Evolutionary conservation across 1,284 basidiomycete genomes (phyloP), one percentile per base, ranked within the genome.

Genomic region (Apiotrichum sp.): DNA sequence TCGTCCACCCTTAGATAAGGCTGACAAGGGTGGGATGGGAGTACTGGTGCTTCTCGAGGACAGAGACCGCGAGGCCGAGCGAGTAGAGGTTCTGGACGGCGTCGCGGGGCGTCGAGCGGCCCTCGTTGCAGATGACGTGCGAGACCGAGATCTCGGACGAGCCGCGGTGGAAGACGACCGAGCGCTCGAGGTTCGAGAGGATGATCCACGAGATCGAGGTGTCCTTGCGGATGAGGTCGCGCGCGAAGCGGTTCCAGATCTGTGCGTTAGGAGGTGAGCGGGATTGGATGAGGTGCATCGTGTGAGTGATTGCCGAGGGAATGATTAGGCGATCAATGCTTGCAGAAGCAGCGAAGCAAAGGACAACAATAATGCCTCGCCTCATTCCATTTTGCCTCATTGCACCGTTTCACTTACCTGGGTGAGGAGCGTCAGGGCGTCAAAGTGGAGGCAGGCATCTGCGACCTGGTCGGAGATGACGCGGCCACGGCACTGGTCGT

Each of bases 1-100:
- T 10, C 35, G 22, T 32, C 38, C 22, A 31, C 47, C 5, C 40
- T 22, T 53, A 51, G 29, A 53, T 38, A 13, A 56, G 43, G 43
- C 53, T 47, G 35, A 53, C 50, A 39, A 50, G 43, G 13, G 53
- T 32, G 10, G 57, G 44, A 29, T 48, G 35, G 47, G 43, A 31
- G 46, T 60, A 60, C 52, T 60, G 55, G 35, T 54, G 55, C 58
- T 60, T 60, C 55, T 60, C 55, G 34, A 60, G 58, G 4, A 54
- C 53, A 3, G 52, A 48, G 29, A 57, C 48, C 2, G 58, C 52
- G n/a, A 60, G 55, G 7, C 56, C 29, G 32, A 56, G 55, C 48
- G 55, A 52, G 55, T 57, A 60, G 50, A 60, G 50, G 55, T 60
- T 60, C 58, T 60, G 55, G 36, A 52, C 51, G 33, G 55, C 33